Base-by-base conservation (phyloP, 1,284 basidiomycete species). In the Apiotrichum montevideense region DNA sequence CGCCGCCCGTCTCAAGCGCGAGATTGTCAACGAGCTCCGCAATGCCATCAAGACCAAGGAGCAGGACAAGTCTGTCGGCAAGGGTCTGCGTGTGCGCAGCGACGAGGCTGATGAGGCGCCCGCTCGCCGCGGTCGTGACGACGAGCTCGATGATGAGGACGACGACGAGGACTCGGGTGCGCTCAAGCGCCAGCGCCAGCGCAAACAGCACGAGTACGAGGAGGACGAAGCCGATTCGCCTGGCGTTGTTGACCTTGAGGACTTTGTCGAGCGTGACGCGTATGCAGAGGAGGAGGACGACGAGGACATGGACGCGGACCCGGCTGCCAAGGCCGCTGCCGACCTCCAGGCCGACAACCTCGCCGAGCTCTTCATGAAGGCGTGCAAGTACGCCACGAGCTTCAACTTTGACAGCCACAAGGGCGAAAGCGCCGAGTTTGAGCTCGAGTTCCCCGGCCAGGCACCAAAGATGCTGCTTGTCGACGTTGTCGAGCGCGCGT, bases 401-500 rank as follows among this genome's bases (percentile, higher is more conserved):
- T 93, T 97, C 77, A 78, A 79, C 53, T 98, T 95, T 77, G 83
- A 85, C 70, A 66, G 70, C 46, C 74, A 78, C 61, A 66, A 70
- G 42, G 84, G 86, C 55, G 80, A 80, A 40, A 82, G 80, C 35
- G 90, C 88, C 69, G 84, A 82, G 50, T 88, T 96, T 69, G 84
- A 87, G 56, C 81, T 97, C 37, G 84, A 90, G 77, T 80, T 81
- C 73, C 74, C 77, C 2, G 78, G 77, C n/a, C 74, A 70, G 55
- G 74, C 90, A 70, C 91, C 91, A 32, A 97, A 97, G 76, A 80
- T 98, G 42, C 80, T 98, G 35, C 82, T 98, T 39, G 90, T 96
- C 52, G 93, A 92, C 54, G 84, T 97, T 61, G 82, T 96, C 55
- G 93, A 97, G 75, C 82, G 86, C 56, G 85, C 86, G 14, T 96